These are phyloP conservation scores for Fonsecaea pugnacius DNA, from an alignment of 2,329 filamentous ascomycete genomes.

Conservation along the genomic window DNA sequence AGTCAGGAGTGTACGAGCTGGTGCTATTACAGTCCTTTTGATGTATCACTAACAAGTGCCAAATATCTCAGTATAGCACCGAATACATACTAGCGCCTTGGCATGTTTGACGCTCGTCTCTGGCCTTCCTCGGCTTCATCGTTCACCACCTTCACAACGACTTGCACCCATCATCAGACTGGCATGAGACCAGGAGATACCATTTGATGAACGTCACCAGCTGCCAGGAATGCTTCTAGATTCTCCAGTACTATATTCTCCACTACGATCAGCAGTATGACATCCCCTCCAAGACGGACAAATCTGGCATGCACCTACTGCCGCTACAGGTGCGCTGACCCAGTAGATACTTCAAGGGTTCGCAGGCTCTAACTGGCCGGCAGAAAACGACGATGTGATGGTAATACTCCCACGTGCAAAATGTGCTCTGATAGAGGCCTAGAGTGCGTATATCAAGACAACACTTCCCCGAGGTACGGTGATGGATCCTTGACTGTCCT, in stretches of 20 bases:
- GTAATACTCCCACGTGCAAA: background rate
- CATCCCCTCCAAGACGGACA: background rate
- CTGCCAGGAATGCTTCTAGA: background rate
- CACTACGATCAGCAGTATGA: background rate
- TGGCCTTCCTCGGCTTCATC: background rate
- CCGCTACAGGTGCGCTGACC: constrained; percentile 1
- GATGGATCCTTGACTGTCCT: background rate
- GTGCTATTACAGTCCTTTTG: background rate
- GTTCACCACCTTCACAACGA: background rate
- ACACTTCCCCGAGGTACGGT: background rate
- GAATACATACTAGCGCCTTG: background rate
- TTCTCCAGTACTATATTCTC: background rate
- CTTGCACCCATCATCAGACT: background rate
- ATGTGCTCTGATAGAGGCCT: constrained; percentile 3
- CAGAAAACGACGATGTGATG: constrained; percentile 9
- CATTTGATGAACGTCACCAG: background rate
- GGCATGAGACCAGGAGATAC: background rate
- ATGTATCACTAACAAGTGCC: background rate
- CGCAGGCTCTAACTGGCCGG: background rate
- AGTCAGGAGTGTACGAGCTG: background rate
- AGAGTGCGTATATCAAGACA: background rate
- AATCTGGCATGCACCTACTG: constrained; percentile 9
- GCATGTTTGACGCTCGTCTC: background rate
- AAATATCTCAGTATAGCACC: background rate
- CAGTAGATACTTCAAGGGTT: background rate